Evolutionary conservation across 2,329 filamentous ascomycete species (phyloP).

Genomic region (Exophiala sideris): DNA sequence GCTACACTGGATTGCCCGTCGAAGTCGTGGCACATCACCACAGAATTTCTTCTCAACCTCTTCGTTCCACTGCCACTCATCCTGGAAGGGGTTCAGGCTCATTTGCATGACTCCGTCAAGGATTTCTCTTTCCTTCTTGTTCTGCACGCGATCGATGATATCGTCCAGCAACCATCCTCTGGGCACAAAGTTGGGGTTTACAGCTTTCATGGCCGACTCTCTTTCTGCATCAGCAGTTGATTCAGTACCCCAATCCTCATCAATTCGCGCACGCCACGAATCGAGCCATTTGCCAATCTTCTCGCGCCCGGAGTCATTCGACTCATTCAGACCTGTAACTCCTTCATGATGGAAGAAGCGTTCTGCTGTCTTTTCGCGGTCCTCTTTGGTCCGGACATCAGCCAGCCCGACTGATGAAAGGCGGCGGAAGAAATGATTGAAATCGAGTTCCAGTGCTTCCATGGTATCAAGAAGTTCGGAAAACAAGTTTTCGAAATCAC

Average conservation of each 20-base stretch:
- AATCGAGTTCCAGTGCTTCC: slow-evolving; percentile 80
- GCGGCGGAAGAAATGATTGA: slow-evolving; percentile 87
- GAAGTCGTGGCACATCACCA: slow-evolving; percentile 74
- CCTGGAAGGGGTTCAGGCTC: slow-evolving; percentile 78
- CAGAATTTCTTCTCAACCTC: slow-evolving; percentile 80
- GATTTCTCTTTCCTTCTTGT: slow-evolving; percentile 75
- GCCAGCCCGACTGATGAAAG: slow-evolving; percentile 62
- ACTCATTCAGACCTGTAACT: slow-evolving; percentile 55
- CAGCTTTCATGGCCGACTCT: slow-evolving; percentile 70
- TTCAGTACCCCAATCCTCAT: slow-evolving; percentile 69
- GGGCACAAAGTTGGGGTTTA: slow-evolving; percentile 92
- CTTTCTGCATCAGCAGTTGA: slow-evolving; percentile 58
- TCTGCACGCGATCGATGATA: slow-evolving; percentile 83
- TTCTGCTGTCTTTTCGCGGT: slow-evolving; percentile 61
- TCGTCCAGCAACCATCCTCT: slow-evolving; percentile 92
- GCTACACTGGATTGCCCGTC: slow-evolving; percentile 86
- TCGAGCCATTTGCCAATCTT: slow-evolving; percentile 75
- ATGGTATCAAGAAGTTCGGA: slow-evolving; percentile 79
- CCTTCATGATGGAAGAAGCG: slow-evolving; percentile 80
- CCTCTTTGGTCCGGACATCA: slow-evolving; percentile 63
- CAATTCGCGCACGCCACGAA: slow-evolving; percentile 68
- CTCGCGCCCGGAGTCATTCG: slow-evolving; percentile 62
- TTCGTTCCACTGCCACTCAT: slow-evolving; percentile 58
- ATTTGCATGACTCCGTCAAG: slow-evolving; percentile 76
- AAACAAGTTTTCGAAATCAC: slow-evolving; percentile 77